Evolutionary conservation across 208 protist genomes (phyloP), one percentile per base, ranked within the genome.

Genomic region (Wallacemonas rigidus): DNA sequence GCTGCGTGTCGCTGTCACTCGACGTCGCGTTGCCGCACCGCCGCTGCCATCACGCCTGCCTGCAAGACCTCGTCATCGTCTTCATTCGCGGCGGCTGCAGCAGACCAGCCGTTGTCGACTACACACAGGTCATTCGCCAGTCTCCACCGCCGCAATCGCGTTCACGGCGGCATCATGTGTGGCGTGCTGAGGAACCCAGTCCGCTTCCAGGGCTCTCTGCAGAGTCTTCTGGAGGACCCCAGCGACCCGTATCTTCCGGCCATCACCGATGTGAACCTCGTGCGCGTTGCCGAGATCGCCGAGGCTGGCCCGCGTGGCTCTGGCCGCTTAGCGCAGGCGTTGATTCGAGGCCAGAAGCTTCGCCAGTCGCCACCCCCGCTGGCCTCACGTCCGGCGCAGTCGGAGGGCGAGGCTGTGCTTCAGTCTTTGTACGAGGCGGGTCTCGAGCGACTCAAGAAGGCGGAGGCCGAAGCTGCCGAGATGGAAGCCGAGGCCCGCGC

Each of bases 171-270:
- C 53, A 17, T n/a, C 14, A 35, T 15, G 15, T n/a, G 26, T 17
- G 41, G 15, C 9, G 12, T 40, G 56, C 36, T 68, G 26, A 5
- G 17, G 15, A 44, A 44, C 17, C 38, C 65, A 1, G 47, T 53
- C 36, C 88, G 88, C 60, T 12, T 41, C 1, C 79, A 87, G 55
- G 76, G 85, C 71, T 75, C 81, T 1, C 71, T 93, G 44, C 76
- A 85, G 47, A 78, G 57, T 43, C 65, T 93, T 14, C 74, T 93
- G 36, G 62, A 82, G 3, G 81, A 91, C 55, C 69, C 51, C 12
- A 80, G n/a, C 15, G 88, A 93, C 61, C 74, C 78, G 1, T 93
- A 89, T 65, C 67, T 91, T 5, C 63, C 43, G 2, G 79, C 82
- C 15, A 67, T 91, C 51, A 76, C 82, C 56, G 72, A 88, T 9